Evolutionary conservation across 371 early-diverging fungal species (phyloP), one percentile per base, ranked within the genome.

Genomic region (Chytridium lagenaria): DNA sequence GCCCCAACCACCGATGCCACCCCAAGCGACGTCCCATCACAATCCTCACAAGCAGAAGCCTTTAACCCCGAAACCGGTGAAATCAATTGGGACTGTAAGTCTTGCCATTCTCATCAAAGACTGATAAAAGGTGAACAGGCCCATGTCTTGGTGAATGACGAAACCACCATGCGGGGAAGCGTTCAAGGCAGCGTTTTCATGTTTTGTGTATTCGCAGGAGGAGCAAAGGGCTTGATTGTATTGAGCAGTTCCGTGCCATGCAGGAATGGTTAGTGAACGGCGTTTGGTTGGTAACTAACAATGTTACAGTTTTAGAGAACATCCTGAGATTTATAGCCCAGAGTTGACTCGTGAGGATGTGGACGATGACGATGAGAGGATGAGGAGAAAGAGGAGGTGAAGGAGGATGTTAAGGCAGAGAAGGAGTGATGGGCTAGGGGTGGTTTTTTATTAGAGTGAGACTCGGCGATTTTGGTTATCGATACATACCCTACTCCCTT

Each of bases 81-180:
- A 86, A 97, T 98, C 83, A 96, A 98, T 88, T 98, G 98, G 98
- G 98, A 98, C 84, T 96, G 79, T 63, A 34, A 26, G 50, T 33
- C 16, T 28, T 12, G 19, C 44, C 19, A 44, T 19, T 16, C 7
- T 36, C 64, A 40, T n/a, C 33, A 23, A 70, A 66, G 22, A 30
- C 38, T 16, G n/a, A 30, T 36, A 49, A 65, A 69, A 16, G 16
- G 22, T 55, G 33, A 26, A 16, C n/a, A 44, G 59, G 95, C 78
- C 98, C 98, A n/a, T 97, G 98, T 80, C 80, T 98, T 19, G 96
- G 92, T 12, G 92, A 92, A 97, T 98, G 97, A 94, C 95, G 33
- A 82, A 91, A 50, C 88, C 91, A n/a, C 96, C 99, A 12, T 98
- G 99, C 80, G 98, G 97, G 38, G 95, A 95, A 69, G 84, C 90